A percentile compares a stretch with the other conserved stretches of the same genome.
Conservation (phyloP, 768 basidiomycete species). For the Tephrocybe sp. region DNA sequence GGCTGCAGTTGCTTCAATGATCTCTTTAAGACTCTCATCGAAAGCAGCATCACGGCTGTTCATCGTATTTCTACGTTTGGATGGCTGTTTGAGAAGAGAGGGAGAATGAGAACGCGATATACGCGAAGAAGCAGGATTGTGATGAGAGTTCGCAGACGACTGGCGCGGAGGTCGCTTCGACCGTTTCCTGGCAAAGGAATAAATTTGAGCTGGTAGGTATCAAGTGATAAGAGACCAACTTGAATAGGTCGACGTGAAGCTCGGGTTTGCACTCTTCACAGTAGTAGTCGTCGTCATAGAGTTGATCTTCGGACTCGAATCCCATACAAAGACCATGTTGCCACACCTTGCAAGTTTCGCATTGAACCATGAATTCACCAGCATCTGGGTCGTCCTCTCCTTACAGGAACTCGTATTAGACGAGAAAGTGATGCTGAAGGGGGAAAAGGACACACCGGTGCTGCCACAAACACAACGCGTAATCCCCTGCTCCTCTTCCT, state of each 20-base stretch:
- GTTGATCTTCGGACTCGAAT: slow-evolving; percentile 71
- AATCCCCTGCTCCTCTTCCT: slow-evolving; percentile 59
- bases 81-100: slow-evolving; percentile 53
- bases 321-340: slow-evolving; percentile 98
- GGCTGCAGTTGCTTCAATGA: slow-evolving; percentile 71
- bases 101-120: slow-evolving; percentile 78
- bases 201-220: slow-evolving; percentile 17
- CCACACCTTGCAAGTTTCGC: slow-evolving; percentile 97
- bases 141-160: slow-evolving; percentile 61
- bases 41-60: slow-evolving; percentile 94
- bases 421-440: slow-evolving; percentile 21
- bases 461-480: slow-evolving; percentile 89
- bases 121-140: slow-evolving; percentile 50
- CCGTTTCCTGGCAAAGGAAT: slow-evolving; percentile 45
- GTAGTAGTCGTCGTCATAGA: slow-evolving; percentile 80
- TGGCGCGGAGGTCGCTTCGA: slow-evolving; percentile 62
- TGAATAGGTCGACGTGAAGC: slow-evolving; percentile 76
- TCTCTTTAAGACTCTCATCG: slow-evolving; percentile 81
- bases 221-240: slow-evolving; percentile 43
- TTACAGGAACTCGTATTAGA: slow-evolving; percentile 20
- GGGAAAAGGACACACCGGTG: slow-evolving; percentile 50
- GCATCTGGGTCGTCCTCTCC: slow-evolving; percentile 76
- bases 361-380: slow-evolving; percentile 97
- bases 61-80: slow-evolving; percentile 94
- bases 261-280: slow-evolving; percentile 94